Conservation (phyloP, 306 rosid genomes). For the Vigna angularis region DNA sequence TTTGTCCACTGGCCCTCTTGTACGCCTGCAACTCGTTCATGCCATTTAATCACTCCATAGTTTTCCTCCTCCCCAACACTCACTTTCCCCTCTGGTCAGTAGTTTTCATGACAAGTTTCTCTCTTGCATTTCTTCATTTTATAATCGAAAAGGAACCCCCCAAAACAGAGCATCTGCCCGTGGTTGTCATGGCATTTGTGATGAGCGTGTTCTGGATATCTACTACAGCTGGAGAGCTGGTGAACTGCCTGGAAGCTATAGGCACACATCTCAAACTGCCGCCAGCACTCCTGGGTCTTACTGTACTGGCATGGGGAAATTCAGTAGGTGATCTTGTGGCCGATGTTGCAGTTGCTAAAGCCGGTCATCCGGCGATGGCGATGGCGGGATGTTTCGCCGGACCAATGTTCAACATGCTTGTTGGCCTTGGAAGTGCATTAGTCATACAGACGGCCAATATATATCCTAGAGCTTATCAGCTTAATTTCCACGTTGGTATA, state of each 20-base stretch:
- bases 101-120: slow-evolving; percentile 69
- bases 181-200: slow-evolving; percentile 76
- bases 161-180: slow-evolving; percentile 76
- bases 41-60: slow-evolving; percentile 71
- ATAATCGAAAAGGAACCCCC: slow-evolving; percentile 83
- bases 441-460: slow-evolving; percentile 75
- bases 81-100: slow-evolving; percentile 88
- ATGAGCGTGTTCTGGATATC: slow-evolving; percentile 99
- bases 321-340: slow-evolving; percentile 98
- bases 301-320: slow-evolving; percentile 98
- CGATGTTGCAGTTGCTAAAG: slow-evolving; percentile 92
- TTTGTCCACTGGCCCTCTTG: slow-evolving; percentile 79
- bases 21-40: slow-evolving; percentile 82
- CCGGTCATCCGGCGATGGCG: slow-evolving; percentile 97
- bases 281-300: slow-evolving; percentile 81
- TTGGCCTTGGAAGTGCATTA: slow-evolving; percentile 93
- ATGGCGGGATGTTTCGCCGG: slow-evolving; percentile 99
- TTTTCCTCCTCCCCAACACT: slow-evolving; percentile 81
- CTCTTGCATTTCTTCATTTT: slow-evolving; percentile 82
- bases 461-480: slow-evolving; percentile 82
- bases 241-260: slow-evolving; percentile 85
- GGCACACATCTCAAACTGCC: slow-evolving; percentile 79
- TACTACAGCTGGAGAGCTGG: slow-evolving; percentile 83
- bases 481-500: slow-evolving; percentile 79
- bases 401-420: slow-evolving; percentile 98